Evolutionary conservation across 1,284 basidiomycete species (phyloP), one percentile per base, ranked within the genome.

Genomic region (Rhodotorula sp.): DNA sequence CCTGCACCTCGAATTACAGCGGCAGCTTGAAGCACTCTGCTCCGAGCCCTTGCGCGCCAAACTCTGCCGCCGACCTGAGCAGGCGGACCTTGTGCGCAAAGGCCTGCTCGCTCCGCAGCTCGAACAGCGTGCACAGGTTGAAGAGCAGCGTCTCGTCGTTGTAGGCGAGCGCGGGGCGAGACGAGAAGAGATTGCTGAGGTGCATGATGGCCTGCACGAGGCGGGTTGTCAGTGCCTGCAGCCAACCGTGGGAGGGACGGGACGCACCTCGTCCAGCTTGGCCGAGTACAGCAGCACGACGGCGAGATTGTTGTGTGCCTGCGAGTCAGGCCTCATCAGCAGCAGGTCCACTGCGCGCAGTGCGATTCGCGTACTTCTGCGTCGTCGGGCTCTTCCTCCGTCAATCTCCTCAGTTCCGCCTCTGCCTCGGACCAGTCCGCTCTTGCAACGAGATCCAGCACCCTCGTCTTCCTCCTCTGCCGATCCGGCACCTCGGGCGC

Each of bases 61-160:
- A 41, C 41, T 23, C 55, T 12, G 61, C 65, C 45, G 57, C 70
- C 1, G 25, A 14, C 21, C 50, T 25, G 27, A 72, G 23, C 48
- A 72, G 17, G 14, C 45, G 42, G 1, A 72, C 25, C 50, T 72
- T 72, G 5, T 54, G 23, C n/a, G 42, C 62, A 7, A n/a, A 12
- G 10, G 66, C 63, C 25, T 59, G 41, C 17, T 68, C 70, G n/a
- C 54, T 66, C 27, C 70, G 58, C 4, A 72, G 55, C 87, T 92
- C 73, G 95, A 97, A 80, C 95, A 99, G 81, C 85, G 99, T 71
- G 87, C 95, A 70, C 93, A 91, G 82, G 97, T 99, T 75, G 94
- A 97, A 61, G 64, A 77, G 48, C 92, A 93, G 83, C 91, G 96
- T 17, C 92, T 97, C 58, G 25, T 60, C 34, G 27, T 64, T 21